Evolutionary conservation across 2,329 filamentous ascomycete species (phyloP), one percentile per base, ranked within the genome.

Genomic region (Raffaelea albimanens): DNA sequence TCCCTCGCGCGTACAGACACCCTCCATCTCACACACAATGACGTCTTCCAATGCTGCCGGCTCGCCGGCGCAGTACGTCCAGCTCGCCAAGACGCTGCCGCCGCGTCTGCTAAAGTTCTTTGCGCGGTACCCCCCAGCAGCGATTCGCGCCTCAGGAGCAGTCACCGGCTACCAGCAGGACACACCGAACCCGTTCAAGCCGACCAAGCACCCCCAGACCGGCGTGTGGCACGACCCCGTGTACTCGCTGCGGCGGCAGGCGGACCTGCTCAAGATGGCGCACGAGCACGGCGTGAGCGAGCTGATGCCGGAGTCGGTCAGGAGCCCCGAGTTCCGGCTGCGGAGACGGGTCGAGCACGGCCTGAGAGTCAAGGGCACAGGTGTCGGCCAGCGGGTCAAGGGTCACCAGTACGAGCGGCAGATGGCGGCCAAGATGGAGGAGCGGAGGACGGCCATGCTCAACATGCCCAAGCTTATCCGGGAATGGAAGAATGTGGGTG

Each of bases 391-490:
- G 69, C 82, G 77, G 67, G 91, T 96, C 64, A 98, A 97, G 83
- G 93, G 93, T 66, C 91, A 96, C 68, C 76, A 81, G 58, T 87
- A 90, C 80, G 93, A 98, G 74, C 80, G 93, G 63, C 85, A 84
- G 59, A 72, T 96, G 71, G 83, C 86, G 68, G 73, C 77, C 52
- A 81, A 83, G 67, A 78, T 97, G 76, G 88, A 95, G 65, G 81
- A 86, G 70, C 82, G 89, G 69, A 85, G 85, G 75, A 78, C 87
- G 66, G 93, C 93, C 50, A 96, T 97, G 87, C 67, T 94, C 71
- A 82, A 83, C 51, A 98, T 98, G 93, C 89, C 91, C 54, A 80
- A 84, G 60, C 78, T 97, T 71, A 87, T 98, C 64, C 80, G 85
- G 66, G 75, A 85, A 65, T 98, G 91, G 93, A 95, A 95, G 70